Conservation (phyloP, 441 rosid genomes). For the Pelargonium australe region DNA sequence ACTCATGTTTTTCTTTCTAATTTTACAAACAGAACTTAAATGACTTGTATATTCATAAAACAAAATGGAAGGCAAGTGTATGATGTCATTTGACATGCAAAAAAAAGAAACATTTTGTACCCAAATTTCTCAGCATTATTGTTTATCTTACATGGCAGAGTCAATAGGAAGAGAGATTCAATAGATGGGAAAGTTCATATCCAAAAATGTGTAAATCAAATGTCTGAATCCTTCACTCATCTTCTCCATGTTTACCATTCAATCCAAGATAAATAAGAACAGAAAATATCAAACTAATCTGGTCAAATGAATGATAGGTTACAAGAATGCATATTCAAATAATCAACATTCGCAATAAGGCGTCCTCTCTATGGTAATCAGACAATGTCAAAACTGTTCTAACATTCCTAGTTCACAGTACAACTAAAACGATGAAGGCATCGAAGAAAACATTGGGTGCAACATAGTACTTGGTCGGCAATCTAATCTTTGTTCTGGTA, state of each 20-base stretch:
- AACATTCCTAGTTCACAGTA: neutral
- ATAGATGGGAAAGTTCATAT: neutral
- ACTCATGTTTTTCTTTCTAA: too few species aligned
- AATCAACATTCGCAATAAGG: neutral
- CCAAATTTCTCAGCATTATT: too few species aligned
- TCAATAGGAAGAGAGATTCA: too few species aligned
- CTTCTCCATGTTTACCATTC: neutral
- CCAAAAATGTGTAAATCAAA: neutral
- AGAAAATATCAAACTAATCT: neutral
- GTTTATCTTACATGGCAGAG: too few species aligned
- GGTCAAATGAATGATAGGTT: too few species aligned
- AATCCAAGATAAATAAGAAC: neutral
- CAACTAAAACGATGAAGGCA: neutral
- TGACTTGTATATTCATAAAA: too few species aligned
- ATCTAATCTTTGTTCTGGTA: neutral
- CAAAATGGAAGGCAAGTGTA: too few species aligned
- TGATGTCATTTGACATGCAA: too few species aligned
- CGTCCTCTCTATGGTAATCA: neutral
- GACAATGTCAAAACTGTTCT: conserved; percentile 16
- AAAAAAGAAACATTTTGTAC: too few species aligned
- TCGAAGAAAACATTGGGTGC: neutral
- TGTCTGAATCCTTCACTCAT: neutral
- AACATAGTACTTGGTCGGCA: neutral
- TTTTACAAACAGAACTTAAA: too few species aligned
- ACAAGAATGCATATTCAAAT: too few species aligned